Conservation (phyloP, 345 rosid genomes). For the Acer yangbiense region DNA sequence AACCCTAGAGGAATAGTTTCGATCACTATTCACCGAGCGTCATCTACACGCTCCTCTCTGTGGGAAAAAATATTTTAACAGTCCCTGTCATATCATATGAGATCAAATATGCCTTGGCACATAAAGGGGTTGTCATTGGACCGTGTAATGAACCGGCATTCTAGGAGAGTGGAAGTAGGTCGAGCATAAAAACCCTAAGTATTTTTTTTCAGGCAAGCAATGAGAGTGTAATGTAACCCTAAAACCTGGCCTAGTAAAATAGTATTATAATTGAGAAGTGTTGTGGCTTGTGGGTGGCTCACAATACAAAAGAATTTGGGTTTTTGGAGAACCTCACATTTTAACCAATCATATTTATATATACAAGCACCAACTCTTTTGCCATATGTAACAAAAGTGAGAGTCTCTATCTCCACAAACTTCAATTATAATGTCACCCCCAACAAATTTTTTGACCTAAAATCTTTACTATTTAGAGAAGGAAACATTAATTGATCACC, state of each 20-base stretch:
- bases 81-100: slow-evolving; percentile 18
- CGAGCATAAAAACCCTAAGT: slow-evolving; percentile 41
- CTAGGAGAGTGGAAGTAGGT: slow-evolving; percentile 17
- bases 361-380: neutral
- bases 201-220: neutral
- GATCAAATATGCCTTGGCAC: slow-evolving; percentile 37
- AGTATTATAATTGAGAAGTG: slow-evolving; percentile 6
- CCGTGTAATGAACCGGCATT: neutral
- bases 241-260: slow-evolving; percentile 13
- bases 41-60: slow-evolving; percentile 37
- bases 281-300: neutral
- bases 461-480: neutral
- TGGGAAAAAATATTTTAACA: neutral
- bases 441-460: neutral
- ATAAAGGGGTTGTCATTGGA: slow-evolving; percentile 26
- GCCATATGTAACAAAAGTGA: neutral
- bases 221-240: slow-evolving; percentile 26
- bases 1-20: slow-evolving; percentile 53
- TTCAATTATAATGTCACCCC: neutral
- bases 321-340: neutral
- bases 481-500: neutral
- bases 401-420: neutral
- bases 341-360: slow-evolving; percentile 12
- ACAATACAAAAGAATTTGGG: neutral
- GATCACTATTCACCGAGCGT: slow-evolving; percentile 38